phyloP scores from a whole-genome alignment of 2,329 filamentous ascomycete genomes.

The Claviceps purpurea region DNA sequence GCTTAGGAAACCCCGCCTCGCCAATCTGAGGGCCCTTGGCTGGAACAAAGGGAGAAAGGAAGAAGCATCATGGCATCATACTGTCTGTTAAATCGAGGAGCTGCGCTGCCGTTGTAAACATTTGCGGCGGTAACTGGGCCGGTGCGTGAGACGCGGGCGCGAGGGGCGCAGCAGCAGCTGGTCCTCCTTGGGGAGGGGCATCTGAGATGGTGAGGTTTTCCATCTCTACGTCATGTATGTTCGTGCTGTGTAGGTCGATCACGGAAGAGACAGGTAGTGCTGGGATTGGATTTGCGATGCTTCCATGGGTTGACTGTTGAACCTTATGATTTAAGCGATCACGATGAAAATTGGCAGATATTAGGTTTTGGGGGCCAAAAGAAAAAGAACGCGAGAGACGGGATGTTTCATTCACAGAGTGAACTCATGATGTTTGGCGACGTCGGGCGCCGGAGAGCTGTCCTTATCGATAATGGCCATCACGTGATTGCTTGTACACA shows the following conservation, averaged over 20 bases:
- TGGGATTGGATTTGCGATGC: neutral
- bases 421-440: neutral
- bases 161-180: slow-evolving; percentile 14
- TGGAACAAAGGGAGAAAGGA: neutral
- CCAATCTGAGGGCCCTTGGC: neutral
- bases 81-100: slow-evolving; percentile 93
- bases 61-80: slow-evolving; percentile 33
- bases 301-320: neutral
- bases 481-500: slow-evolving; percentile 1
- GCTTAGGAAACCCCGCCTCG: slow-evolving; percentile 2
- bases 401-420: neutral
- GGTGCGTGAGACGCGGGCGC: slow-evolving; percentile 27
- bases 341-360: neutral
- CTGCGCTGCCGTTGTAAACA: slow-evolving; percentile 97
- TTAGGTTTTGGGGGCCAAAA: neutral
- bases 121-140: slow-evolving; percentile 71
- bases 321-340: neutral
- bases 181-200: slow-evolving; percentile 27
- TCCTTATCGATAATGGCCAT: neutral
- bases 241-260: neutral
- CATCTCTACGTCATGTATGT: slow-evolving; percentile 26
- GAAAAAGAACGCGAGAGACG: neutral
- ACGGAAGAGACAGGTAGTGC: slow-evolving; percentile 4
- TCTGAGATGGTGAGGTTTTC: slow-evolving; percentile 41
- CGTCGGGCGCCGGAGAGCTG: neutral